Evolutionary conservation across 805 yeast genomes (phyloP).

Genomic region (Ogataea glucozyma): DNA sequence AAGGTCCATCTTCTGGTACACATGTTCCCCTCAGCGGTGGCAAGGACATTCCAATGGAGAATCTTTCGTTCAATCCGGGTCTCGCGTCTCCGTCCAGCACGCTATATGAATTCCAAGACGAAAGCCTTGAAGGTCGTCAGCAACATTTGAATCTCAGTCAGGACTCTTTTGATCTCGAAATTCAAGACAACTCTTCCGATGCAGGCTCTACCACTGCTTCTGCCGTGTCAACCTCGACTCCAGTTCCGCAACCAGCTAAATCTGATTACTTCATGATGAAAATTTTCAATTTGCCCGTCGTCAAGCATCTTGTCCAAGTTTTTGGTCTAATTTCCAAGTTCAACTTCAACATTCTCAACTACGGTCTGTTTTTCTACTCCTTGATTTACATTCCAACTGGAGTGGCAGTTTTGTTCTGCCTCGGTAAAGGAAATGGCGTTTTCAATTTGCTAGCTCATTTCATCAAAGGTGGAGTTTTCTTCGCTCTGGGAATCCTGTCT

Average conservation of each 20-base stretch:
- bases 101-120: constrained; percentile 34
- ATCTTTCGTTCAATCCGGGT: constrained; percentile 13
- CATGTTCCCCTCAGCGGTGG: constrained; percentile 15
- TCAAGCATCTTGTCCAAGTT: constrained; percentile 17
- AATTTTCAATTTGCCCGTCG: constrained; percentile 35
- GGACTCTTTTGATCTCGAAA: constrained; percentile 31
- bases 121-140: constrained; percentile 9
- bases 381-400: constrained; percentile 56
- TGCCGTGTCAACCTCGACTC: neutral
- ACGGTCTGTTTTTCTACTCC: constrained; percentile 63
- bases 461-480: constrained; percentile 92
- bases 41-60: constrained; percentile 33
- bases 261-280: constrained; percentile 39
- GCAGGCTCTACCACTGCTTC: constrained; percentile 7
- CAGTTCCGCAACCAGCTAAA: constrained; percentile 13
- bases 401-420: constrained; percentile 62
- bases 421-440: constrained; percentile 68
- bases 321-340: constrained; percentile 37
- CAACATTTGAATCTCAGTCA: constrained; percentile 8
- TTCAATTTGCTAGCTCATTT: constrained; percentile 91
- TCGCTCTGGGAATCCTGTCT: constrained; percentile 73
- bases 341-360: constrained; percentile 54
- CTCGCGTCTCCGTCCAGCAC: constrained; percentile 38
- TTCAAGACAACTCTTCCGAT: constrained; percentile 9
- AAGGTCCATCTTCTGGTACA: constrained; percentile 17